Base-by-base conservation (phyloP, 495 filamentous ascomycete species). In the Cetradonia linearis region DNA sequence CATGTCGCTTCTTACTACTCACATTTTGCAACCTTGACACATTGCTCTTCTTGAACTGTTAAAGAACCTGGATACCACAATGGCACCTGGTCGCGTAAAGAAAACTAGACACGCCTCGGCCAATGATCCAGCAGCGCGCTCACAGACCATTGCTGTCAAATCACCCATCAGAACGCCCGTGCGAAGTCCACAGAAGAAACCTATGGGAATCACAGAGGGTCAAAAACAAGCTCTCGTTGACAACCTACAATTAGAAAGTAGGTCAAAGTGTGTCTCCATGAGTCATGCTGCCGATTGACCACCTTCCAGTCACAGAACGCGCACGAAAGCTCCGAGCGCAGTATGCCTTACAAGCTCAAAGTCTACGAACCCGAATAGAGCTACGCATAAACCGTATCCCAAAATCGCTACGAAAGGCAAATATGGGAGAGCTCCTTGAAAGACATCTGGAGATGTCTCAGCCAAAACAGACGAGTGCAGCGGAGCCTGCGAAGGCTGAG, bases 371-470 rank as follows among this genome's bases (percentile, higher is more conserved):
- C 50, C 86, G 93, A 44, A 85, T 99, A 33, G 92, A 97, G 74
- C 86, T 95, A 71, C 88, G 93, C 70, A 80, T 99, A 72, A 95
- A 96, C 68, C 87, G 93, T 49, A 91, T 99, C 49, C 93, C 93
- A 9, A 77, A 81, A 42, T 81, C 84, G 16, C 72, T 95, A 60
- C 85, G 93, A 58, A 87, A 85, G 66, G 80, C 79, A 34, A 96
- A 81, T 48, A 91, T 99, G 82, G 85, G 84, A 56, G 91, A 95
- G 33, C 76, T 97, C 7, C 67, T 91, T 20, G 76, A 82, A 33
- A 83, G 83, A 61, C 71, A 84, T 59, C 62, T 69, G 34, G 62
- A 70, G 27, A 63, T 65, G 44, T 69, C 55, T 59, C 68, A 56
- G 64, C 69, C 48, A 62, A 69, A 52, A 66, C 71, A 61, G 62